Evolutionary conservation across 768 basidiomycete species (phyloP).

Genomic region (Hygrophorus pudorinus): DNA sequence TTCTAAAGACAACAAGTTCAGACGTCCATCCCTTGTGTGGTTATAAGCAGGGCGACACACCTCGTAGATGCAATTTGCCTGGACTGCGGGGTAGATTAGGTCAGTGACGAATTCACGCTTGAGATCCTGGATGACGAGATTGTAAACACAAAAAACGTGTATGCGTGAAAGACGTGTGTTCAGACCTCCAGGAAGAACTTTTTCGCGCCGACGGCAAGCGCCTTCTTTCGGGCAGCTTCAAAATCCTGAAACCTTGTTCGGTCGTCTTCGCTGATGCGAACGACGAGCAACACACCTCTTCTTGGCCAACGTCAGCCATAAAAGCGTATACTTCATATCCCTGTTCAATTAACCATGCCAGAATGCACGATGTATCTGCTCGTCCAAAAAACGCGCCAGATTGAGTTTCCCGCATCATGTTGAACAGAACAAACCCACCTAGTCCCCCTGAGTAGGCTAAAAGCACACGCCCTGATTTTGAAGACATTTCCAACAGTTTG

Average conservation of each 20-base stretch:
- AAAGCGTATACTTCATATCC: constrained; percentile 96
- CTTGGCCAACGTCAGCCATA: constrained; percentile 93
- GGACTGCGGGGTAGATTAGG: constrained; percentile 95
- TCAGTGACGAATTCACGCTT: constrained; percentile 93
- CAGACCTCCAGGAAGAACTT: constrained; percentile 86
- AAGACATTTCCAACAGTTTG: no score
- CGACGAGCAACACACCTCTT: constrained; percentile 51
- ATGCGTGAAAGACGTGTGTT: background rate
- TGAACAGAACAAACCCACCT: constrained; percentile 41
- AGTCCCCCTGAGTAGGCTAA: constrained; percentile 98
- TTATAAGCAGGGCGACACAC: no score
- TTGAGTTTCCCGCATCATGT: constrained; percentile 4
- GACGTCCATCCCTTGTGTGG: no score
- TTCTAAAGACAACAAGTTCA: constrained; percentile 36
- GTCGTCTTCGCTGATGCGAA: background rate
- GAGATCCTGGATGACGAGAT: constrained; percentile 55
- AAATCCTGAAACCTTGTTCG: constrained; percentile 58
- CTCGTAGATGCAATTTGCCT: constrained; percentile 99
- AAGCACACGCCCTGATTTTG: constrained; percentile 73
- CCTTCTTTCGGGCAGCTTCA: constrained; percentile 83
- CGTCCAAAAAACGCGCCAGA: constrained; percentile 8
- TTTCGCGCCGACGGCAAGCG: constrained; percentile 84
- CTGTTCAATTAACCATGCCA: constrained; percentile 97
- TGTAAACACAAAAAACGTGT: background rate
- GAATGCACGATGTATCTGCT: constrained; percentile 95